Base-by-base conservation (phyloP, 1,284 basidiomycete species). In the Sporisorium exsertum region DNA sequence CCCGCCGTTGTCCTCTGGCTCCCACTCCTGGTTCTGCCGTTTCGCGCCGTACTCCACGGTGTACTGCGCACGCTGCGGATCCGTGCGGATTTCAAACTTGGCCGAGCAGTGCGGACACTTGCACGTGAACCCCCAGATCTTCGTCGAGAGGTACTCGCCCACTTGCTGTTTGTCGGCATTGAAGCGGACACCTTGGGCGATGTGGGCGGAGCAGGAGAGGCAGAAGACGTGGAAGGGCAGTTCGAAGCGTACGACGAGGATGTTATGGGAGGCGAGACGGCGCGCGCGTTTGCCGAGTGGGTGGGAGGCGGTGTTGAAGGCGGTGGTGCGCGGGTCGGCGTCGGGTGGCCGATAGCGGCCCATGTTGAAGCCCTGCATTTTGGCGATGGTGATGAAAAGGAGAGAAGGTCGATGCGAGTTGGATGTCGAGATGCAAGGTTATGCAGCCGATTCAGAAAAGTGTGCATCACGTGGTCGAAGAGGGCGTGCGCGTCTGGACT, bases 151-250 rank as follows among this genome's bases (percentile, higher is more conserved):
- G 87, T 99, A 99, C 74, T 90, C 91, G n/a, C 95, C 97, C 20
- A 97, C 90, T 86, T 96, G 97, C 87, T 92, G 92, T 89, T 99
- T 99, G 86, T 97, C 94, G 0, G 97, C 97, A 81, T 99, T 99
- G 88, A 97, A 99, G 2, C 97, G 92, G 0, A 71, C 62, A 4
- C 82, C 82, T 60, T 82, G 81, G 3, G 68, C 67, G 22, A 84
- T 52, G 46, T 72, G 80, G n/a, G 55, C 20, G 26, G 58, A 9
- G 49, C 77, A 82, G 20, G 47, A 33, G n/a, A 27, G 45, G 92
- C 96, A 99, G 95, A 95, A 97, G 77, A 97, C 94, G 84, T 97
- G 95, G 88, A 95, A 99, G 0, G 96, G 96, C 9, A 98, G 87
- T 84, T 86, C 86, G 74, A 87, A 87, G 16, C 96, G 92, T 33